Conservation (phyloP, 352 stramenopile genomes). For the Globisporangium apiculatum region DNA sequence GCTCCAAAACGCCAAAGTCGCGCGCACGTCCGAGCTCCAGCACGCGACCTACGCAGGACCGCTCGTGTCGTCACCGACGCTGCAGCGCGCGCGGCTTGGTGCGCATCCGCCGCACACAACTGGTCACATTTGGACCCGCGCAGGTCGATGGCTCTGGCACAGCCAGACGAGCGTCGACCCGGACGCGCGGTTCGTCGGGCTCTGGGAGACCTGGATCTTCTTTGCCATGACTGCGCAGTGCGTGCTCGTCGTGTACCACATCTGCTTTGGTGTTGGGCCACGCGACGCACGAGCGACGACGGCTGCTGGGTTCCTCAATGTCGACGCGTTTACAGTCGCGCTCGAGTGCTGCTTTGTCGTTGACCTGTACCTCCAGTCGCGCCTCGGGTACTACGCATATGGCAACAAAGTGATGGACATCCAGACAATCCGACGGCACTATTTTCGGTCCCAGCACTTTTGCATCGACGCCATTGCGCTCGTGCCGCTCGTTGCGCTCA, state of each 20-base stretch:
- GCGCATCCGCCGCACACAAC: not conserved
- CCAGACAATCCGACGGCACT: constrained; percentile 27
- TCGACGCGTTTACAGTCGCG: constrained; percentile 25
- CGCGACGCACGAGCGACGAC: not conserved
- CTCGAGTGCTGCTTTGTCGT: constrained; percentile 40
- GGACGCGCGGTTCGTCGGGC: constrained; percentile 30
- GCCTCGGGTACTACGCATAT: constrained; percentile 53
- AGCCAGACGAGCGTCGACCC: constrained; percentile 32
- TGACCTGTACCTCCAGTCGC: constrained; percentile 41
- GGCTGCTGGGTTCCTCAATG: constrained; percentile 12
- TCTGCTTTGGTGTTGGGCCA: constrained; percentile 30
- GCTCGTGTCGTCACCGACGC: not conserved
- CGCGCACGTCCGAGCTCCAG: constrained; percentile 24
- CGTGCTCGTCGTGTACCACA: constrained; percentile 36
- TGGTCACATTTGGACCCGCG: not conserved
- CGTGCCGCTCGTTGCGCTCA: constrained; percentile 36
- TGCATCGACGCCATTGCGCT: constrained; percentile 34
- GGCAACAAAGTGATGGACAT: constrained; percentile 62
- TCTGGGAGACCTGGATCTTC: constrained; percentile 48
- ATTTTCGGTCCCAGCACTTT: constrained; percentile 34
- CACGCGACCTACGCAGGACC: constrained; percentile 7
- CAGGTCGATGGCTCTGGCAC: not conserved
- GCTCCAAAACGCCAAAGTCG: constrained; percentile 22
- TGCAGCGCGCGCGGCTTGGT: not conserved
- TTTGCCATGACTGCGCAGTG: constrained; percentile 30